These are phyloP conservation scores for Zymoseptoria brevis DNA, from an alignment of 2,329 filamentous ascomycete genomes.

Conservation along the genomic window DNA sequence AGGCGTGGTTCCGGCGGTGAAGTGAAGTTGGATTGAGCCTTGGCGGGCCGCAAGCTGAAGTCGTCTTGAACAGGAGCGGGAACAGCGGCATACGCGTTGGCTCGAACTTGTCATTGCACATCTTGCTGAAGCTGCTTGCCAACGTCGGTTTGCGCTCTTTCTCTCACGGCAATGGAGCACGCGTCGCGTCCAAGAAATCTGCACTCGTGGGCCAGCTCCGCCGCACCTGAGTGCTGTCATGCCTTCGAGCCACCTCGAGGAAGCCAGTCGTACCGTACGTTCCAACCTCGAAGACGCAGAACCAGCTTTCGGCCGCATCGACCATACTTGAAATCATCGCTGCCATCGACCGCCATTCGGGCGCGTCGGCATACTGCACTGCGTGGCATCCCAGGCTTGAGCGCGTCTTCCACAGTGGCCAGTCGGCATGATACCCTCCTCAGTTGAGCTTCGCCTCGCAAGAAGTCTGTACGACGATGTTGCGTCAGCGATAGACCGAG, in stretches of 20 bases:
- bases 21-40: not conserved
- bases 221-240: not conserved
- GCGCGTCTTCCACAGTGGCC: not conserved
- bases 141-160: not conserved
- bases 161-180: too few species aligned
- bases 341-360: not conserved
- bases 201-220: not conserved
- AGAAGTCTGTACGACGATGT: not conserved
- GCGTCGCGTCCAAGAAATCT: not conserved
- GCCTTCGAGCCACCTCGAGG: not conserved
- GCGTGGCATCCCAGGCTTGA: not conserved
- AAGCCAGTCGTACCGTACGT: not conserved
- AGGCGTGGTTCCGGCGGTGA: not conserved
- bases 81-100: not conserved
- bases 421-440: not conserved
- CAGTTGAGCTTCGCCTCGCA: not conserved
- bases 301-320: too few species aligned
- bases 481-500: not conserved
- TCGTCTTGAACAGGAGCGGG: not conserved
- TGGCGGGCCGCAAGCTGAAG: not conserved
- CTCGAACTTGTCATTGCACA: not conserved
- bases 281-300: not conserved
- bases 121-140: not conserved
- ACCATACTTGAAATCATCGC: too few species aligned
- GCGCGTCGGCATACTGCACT: not conserved